These are phyloP conservation scores for Ogataea paraovalis DNA, from an alignment of 805 yeast genomes.

Conservation along the genomic window DNA sequence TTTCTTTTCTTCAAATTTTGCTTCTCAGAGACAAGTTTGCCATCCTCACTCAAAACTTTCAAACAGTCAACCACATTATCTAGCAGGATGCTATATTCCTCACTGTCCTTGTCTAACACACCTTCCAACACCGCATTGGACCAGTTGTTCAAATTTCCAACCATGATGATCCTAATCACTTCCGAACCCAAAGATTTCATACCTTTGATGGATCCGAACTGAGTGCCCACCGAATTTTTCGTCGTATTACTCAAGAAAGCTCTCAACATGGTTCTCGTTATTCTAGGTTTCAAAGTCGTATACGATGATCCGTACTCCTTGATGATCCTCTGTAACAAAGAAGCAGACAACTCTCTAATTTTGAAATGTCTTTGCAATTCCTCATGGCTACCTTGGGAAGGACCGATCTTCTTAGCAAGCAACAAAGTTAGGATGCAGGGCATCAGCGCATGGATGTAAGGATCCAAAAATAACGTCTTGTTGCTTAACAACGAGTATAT, in stretches of 20 bases:
- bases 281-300: constrained; percentile 86
- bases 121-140: constrained; percentile 47
- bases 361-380: constrained; percentile 40
- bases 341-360: constrained; percentile 84
- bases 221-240: constrained; percentile 79
- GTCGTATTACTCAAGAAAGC: constrained; percentile 74
- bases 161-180: constrained; percentile 74
- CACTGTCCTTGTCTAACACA: constrained; percentile 15
- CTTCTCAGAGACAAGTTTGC: constrained; percentile 18
- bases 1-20: constrained; percentile 9
- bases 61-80: constrained; percentile 58
- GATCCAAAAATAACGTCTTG: constrained; percentile 83
- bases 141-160: constrained; percentile 88
- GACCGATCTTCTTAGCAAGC: constrained; percentile 84
- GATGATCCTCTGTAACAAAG: constrained; percentile 74
- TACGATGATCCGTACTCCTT: constrained; percentile 78
- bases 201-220: constrained; percentile 88
- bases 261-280: constrained; percentile 85
- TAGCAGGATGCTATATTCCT: constrained; percentile 23
- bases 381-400: constrained; percentile 18
- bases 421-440: constrained; percentile 92
- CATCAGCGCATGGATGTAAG: constrained; percentile 93
- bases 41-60: constrained; percentile 39
- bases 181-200: constrained; percentile 81
- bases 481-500: constrained; percentile 81